Evolutionary conservation across 1,284 basidiomycete species (phyloP).

Genomic region (Sporisorium exsertum): DNA sequence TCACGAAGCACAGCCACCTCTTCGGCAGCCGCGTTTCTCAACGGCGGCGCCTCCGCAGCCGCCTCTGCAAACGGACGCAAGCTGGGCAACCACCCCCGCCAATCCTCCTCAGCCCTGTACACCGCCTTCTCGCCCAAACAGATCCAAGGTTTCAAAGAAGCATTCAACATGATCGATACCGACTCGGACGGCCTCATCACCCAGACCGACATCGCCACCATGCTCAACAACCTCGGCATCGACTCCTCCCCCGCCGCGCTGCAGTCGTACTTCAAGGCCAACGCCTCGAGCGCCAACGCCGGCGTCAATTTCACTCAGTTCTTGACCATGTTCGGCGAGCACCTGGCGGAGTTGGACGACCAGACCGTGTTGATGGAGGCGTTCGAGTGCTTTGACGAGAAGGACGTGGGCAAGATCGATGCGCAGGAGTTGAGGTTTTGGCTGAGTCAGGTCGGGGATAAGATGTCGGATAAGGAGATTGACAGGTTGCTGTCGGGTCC

Average conservation of each 20-base stretch:
- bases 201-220: slow-evolving; percentile 59
- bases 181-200: slow-evolving; percentile 69
- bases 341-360: slow-evolving; percentile 61
- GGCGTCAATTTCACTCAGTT: slow-evolving; percentile 66
- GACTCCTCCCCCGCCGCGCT: slow-evolving; percentile 19
- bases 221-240: slow-evolving; percentile 66
- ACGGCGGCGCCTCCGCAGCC: slow-evolving; percentile 16
- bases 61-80: slow-evolving; percentile 6
- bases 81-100: slow-evolving; percentile 56
- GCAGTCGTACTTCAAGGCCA: slow-evolving; percentile 28
- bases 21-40: slow-evolving; percentile 46
- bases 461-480: slow-evolving; percentile 60
- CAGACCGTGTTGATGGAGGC: slow-evolving; percentile 60
- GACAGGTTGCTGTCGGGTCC: slow-evolving; percentile 58
- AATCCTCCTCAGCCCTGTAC: slow-evolving; percentile 60
- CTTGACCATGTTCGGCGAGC: slow-evolving; percentile 66
- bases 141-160: slow-evolving; percentile 70
- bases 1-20: slow-evolving; percentile 29
- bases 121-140: slow-evolving; percentile 66
- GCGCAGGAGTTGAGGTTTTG: slow-evolving; percentile 59
- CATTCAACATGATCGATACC: slow-evolving; percentile 70
- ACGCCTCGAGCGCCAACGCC: not conserved
- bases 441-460: slow-evolving; percentile 62
- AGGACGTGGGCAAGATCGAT: slow-evolving; percentile 63
- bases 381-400: slow-evolving; percentile 68